Base-by-base conservation (phyloP, 75 land plant genomes). In the Larix kaempferi region DNA sequence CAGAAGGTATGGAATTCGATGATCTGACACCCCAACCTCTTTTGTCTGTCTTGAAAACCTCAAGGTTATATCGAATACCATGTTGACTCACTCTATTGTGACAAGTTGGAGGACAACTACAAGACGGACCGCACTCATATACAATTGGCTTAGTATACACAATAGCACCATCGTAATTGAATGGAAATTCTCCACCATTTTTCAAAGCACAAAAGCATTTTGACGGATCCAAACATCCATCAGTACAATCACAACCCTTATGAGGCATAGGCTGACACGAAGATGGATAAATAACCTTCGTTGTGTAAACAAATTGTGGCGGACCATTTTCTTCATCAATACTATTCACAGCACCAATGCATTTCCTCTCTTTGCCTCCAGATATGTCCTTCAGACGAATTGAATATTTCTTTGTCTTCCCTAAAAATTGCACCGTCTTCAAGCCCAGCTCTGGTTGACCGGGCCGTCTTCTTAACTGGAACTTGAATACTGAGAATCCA, bases 401-500 rank as follows among this genome's bases (percentile, higher is more conserved):
- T 27, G 44, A 26, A 21, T 79, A 74, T 15, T 57, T 52, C 6
- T 33, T 22, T 56, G 82, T 17, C 15, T 35, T n/a, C 41, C 78
- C 80, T 25, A 76, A 35, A 61, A 71, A 41, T 57, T 66, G 55
- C 11, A 59, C 27, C 10, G 77, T 56, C 37, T 39, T 23, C 21
- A 61, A 67, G 23, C 63, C 82, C 41, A 83, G 72, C 59, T 75
- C 77, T 5, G 81, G 86, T 56, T 92, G 88, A 16, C 84, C 88
- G 1, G 73, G 58, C 19, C 66, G 61, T 59, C 91, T 83, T 41
- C 56, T 80, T 26, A 91, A 71, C 49, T 59, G 59, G 44, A 86
- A 93, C 74, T 86, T 89, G 71, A 61, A 91, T 44, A 89, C 88
- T 0, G 33, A 8, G 37, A 82, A 86, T 3, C 87, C 88, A 71